These are phyloP conservation scores for Gigaspora rosea DNA, from an alignment of 192 early-diverging fungal genomes.

Conservation along the genomic window DNA sequence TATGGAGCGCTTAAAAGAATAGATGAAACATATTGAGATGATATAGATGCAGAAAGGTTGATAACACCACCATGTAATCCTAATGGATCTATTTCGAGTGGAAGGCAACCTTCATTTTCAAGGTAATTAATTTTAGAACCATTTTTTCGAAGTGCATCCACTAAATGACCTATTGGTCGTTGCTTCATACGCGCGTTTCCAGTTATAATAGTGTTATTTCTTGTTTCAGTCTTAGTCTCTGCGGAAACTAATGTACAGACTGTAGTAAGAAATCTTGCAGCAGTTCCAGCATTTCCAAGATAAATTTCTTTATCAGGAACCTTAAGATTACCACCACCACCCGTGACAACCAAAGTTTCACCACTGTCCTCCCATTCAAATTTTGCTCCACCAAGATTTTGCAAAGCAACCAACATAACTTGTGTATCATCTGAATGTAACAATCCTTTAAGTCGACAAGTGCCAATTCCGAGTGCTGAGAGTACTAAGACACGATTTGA, in stretches of 20 bases:
- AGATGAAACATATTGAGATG: conserved; percentile 97
- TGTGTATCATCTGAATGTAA: conserved; percentile 98
- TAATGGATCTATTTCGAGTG: conserved; percentile 78
- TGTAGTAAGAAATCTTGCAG: conserved; percentile 91
- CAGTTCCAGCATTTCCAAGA: conserved; percentile 97
- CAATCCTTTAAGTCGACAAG: conserved; percentile 79
- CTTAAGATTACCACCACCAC: conserved; percentile 75
- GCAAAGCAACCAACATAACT: conserved; percentile 91
- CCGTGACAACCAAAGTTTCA: conserved; percentile 80
- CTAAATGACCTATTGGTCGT: conserved; percentile 88
- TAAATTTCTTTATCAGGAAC: conserved; percentile 82
- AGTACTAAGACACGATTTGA: conserved; percentile 94
- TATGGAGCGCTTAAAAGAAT: conserved; percentile 97
- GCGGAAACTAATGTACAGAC: conserved; percentile 75
- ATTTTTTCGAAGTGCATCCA: conserved; percentile 81
- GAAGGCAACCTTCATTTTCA: conserved; percentile 83
- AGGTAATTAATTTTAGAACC: conserved; percentile 76
- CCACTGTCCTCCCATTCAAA: conserved; percentile 95
- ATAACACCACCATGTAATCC: conserved; percentile 83
- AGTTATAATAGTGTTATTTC: conserved; percentile 67
- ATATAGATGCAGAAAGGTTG: conserved; percentile 87
- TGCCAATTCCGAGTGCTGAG: conserved; percentile 84
- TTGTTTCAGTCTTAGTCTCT: conserved; percentile 34
- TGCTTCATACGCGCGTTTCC: conserved; percentile 98
- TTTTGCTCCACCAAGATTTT: conserved; percentile 81